Evolutionary conservation across 1,139 yeast genomes (phyloP).

Genomic region (Protomyces lactucae-debilis): DNA sequence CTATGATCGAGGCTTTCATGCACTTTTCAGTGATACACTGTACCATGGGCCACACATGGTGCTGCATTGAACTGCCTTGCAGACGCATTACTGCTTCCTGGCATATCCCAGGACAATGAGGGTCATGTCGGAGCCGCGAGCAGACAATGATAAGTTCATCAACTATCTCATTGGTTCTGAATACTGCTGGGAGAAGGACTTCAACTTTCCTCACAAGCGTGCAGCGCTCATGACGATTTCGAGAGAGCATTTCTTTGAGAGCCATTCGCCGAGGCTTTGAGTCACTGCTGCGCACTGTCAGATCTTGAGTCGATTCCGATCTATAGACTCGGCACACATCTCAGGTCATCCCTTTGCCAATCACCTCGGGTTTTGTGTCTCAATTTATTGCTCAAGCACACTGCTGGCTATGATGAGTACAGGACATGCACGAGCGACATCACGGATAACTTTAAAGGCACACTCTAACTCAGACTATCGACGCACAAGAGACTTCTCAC

Average conservation of each 20-base stretch:
- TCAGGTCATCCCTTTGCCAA: too few relatives aligned
- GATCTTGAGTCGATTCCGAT: too few relatives aligned
- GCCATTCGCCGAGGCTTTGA: neutral
- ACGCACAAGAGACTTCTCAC: too few relatives aligned
- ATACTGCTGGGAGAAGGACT: constrained; percentile 32
- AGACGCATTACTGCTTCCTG: constrained; percentile 34
- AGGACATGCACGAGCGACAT: too few relatives aligned
- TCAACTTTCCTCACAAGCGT: constrained; percentile 35
- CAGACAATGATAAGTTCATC: constrained; percentile 34
- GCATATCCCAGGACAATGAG: constrained; percentile 32
- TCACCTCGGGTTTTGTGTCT: too few relatives aligned
- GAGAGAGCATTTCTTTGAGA: constrained; percentile 31
- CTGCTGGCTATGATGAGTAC: too few relatives aligned
- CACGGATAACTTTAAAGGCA: too few relatives aligned
- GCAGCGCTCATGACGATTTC: constrained; percentile 34
- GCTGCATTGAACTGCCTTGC: constrained; percentile 33
- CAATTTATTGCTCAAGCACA: too few relatives aligned
- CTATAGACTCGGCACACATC: too few relatives aligned
- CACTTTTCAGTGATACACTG: constrained; percentile 33
- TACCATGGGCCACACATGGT: constrained; percentile 35
- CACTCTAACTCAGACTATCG: too few relatives aligned
- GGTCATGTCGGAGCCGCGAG: constrained; percentile 35
- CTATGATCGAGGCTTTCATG: constrained; percentile 35
- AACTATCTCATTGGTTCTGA: constrained; percentile 30
- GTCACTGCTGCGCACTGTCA: neutral